phyloP scores from a whole-genome alignment of 768 basidiomycete genomes.

The Russula dissimulans region DNA sequence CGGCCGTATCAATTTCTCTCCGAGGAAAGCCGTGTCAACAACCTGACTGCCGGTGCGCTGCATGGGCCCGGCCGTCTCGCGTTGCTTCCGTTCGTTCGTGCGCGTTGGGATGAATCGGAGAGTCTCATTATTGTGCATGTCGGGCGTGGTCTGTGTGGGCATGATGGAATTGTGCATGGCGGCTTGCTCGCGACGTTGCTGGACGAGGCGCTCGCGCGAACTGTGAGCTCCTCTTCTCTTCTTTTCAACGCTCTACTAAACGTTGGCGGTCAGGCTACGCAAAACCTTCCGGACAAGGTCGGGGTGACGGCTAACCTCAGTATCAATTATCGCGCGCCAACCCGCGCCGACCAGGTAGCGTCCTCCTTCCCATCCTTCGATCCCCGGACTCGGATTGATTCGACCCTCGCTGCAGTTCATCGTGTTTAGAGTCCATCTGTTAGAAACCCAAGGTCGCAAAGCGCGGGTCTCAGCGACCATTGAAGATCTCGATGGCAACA shows the following conservation, averaged over 20 bases:
- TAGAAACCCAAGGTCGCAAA: constrained; percentile 71
- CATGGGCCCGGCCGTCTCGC: constrained; percentile 83
- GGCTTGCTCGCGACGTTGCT: constrained; percentile 84
- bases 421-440: constrained; percentile 61
- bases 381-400: not conserved
- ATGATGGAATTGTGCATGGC: constrained; percentile 93
- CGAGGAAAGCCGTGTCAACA: constrained; percentile 69
- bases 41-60: constrained; percentile 76
- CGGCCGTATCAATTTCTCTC: constrained; percentile 67
- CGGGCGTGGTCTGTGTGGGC: constrained; percentile 80
- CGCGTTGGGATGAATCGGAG: constrained; percentile 67
- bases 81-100: constrained; percentile 66
- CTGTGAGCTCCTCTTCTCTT: constrained; percentile 38
- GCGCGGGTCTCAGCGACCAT: constrained; percentile 58
- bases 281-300: constrained; percentile 78
- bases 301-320: constrained; percentile 86
- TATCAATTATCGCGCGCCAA: constrained; percentile 79
- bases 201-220: constrained; percentile 77
- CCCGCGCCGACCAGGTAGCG: constrained; percentile 75
- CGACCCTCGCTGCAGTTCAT: constrained; percentile 50
- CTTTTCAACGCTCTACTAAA: not conserved
- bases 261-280: constrained; percentile 51
- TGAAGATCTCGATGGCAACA: constrained; percentile 72
- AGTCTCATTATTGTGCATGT: constrained; percentile 66
- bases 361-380: not conserved